Evolutionary conservation across 139 green algal species (phyloP).

Genomic region (Penium margaritaceum): DNA sequence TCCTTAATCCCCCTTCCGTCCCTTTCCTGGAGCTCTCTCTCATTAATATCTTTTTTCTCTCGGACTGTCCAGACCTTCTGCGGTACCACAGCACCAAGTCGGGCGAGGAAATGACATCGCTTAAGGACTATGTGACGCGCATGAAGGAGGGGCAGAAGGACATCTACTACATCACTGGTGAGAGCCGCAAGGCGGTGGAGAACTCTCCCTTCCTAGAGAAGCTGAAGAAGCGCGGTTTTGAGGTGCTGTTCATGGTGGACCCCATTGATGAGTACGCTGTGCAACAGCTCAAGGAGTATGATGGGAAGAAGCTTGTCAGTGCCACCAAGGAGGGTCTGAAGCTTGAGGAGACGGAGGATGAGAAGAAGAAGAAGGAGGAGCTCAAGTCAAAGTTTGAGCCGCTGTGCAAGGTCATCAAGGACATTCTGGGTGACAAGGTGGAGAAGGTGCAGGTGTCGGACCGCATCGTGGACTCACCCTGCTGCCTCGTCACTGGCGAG

Average conservation of each 20-base stretch:
- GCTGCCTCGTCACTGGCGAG: slow-evolving; percentile 98
- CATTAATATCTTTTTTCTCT: no score
- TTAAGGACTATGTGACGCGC: slow-evolving; percentile 99
- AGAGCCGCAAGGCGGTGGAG: slow-evolving; percentile 91
- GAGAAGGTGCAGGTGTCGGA: slow-evolving; percentile 89
- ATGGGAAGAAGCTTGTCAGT: slow-evolving; percentile 97
- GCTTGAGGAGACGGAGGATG: slow-evolving; percentile 72
- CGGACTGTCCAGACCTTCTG: slow-evolving; percentile 89
- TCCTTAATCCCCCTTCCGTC: no score
- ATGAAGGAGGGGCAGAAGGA: slow-evolving; percentile 97
- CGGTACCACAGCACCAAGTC: slow-evolving; percentile 91
- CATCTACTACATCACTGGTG: slow-evolving; percentile 99
- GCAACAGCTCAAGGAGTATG: slow-evolving; percentile 98
- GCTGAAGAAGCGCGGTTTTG: slow-evolving; percentile 87
- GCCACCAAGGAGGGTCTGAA: slow-evolving; percentile 86
- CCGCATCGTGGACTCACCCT: slow-evolving; percentile 95
- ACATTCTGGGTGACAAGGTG: slow-evolving; percentile 96
- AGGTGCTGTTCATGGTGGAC: slow-evolving; percentile 99
- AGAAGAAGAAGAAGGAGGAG: slow-evolving; percentile 87
- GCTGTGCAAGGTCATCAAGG: slow-evolving; percentile 89
- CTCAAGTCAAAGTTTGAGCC: slow-evolving; percentile 76
- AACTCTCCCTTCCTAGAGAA: slow-evolving; percentile 98
- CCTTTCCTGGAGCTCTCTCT: no score
- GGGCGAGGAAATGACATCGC: slow-evolving; percentile 89
- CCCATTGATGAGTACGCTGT: slow-evolving; percentile 99